These are phyloP conservation scores for Backusella morwellensis DNA, from an alignment of 192 early-diverging fungal genomes.

Conservation along the genomic window DNA sequence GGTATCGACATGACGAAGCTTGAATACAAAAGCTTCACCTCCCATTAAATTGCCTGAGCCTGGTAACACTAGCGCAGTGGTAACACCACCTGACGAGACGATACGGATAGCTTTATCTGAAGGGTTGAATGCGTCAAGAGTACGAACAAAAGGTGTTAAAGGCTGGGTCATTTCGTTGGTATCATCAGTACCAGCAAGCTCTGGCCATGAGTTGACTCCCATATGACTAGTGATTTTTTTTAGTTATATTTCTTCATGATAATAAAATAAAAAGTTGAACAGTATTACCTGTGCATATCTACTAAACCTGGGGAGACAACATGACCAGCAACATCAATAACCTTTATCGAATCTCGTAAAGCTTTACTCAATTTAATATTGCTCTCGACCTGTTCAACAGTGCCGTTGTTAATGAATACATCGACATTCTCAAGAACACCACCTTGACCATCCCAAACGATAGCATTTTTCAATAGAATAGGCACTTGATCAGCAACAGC, in stretches of 20 bases:
- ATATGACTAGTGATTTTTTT: slow-evolving; percentile 46
- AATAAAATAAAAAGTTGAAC: neutral
- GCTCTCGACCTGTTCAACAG: slow-evolving; percentile 32
- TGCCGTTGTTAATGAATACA: slow-evolving; percentile 40
- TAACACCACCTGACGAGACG: slow-evolving; percentile 72
- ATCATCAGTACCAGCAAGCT: slow-evolving; percentile 51
- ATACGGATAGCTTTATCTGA: slow-evolving; percentile 55
- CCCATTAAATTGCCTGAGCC: slow-evolving; percentile 77
- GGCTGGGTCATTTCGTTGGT: slow-evolving; percentile 68
- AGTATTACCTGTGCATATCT: slow-evolving; percentile 42
- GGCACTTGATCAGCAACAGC: neutral
- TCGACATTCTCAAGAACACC: slow-evolving; percentile 30
- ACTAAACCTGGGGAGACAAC: slow-evolving; percentile 59
- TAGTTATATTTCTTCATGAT: neutral
- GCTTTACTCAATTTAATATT: slow-evolving; percentile 11
- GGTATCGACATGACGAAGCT: slow-evolving; percentile 51
- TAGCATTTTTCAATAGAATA: slow-evolving; percentile 29
- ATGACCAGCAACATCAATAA: slow-evolving; percentile 52
- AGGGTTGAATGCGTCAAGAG: slow-evolving; percentile 72
- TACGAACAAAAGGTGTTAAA: slow-evolving; percentile 58
- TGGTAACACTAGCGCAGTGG: slow-evolving; percentile 70
- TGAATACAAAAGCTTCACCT: slow-evolving; percentile 71
- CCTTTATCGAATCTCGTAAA: slow-evolving; percentile 10
- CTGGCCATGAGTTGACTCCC: slow-evolving; percentile 67
- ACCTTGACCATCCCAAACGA: slow-evolving; percentile 38